Percentiles rank a stretch among this genome's conserved stretches.
phyloP scores from a whole-genome alignment of 768 basidiomycete species.

The Strobilomyces dryophilus region DNA sequence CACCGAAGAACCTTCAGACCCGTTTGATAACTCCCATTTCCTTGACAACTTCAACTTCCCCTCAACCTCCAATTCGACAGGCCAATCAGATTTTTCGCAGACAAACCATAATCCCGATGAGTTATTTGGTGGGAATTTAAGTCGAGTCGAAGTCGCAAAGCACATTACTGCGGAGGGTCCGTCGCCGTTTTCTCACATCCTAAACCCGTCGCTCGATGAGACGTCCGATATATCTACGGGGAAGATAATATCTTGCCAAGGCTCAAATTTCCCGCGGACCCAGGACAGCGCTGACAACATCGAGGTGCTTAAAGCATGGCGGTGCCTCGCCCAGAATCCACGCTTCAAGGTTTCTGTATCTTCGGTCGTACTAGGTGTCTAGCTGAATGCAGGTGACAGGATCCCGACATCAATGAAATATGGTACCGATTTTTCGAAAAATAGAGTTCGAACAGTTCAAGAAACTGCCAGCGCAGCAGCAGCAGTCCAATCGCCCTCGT shows the following conservation, averaged over 20 bases:
- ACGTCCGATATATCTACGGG: conserved; percentile 41
- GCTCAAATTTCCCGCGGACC: conserved; percentile 65
- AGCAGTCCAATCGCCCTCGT: conserved; percentile 7
- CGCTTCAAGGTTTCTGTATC: conserved; percentile 60
- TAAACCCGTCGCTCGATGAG: conserved; percentile 33
- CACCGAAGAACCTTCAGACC: no score
- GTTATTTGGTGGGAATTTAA: conserved; percentile 43
- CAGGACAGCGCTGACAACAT: conserved; percentile 68
- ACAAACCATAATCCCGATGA: conserved; percentile 37
- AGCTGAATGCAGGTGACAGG: conserved; percentile 36
- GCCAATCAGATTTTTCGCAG: conserved; percentile 25
- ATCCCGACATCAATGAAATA: conserved; percentile 73
- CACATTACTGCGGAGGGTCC: conserved; percentile 51
- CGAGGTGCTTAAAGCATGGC: conserved; percentile 77
- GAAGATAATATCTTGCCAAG: conserved; percentile 59
- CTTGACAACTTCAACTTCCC: conserved; percentile 40
- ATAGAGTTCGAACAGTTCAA: conserved; percentile 48
- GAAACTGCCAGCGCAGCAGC: conserved; percentile 15
- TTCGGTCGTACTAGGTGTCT: background rate
- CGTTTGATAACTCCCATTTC: no score
- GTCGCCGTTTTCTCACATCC: conserved; percentile 48
- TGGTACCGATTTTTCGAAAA: conserved; percentile 76
- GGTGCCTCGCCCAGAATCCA: conserved; percentile 68
- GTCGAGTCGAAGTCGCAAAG: conserved; percentile 48
- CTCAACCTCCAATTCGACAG: conserved; percentile 28